Evolutionary conservation across 306 rosid species (phyloP).

Genomic region (Corylus heterophylla): DNA sequence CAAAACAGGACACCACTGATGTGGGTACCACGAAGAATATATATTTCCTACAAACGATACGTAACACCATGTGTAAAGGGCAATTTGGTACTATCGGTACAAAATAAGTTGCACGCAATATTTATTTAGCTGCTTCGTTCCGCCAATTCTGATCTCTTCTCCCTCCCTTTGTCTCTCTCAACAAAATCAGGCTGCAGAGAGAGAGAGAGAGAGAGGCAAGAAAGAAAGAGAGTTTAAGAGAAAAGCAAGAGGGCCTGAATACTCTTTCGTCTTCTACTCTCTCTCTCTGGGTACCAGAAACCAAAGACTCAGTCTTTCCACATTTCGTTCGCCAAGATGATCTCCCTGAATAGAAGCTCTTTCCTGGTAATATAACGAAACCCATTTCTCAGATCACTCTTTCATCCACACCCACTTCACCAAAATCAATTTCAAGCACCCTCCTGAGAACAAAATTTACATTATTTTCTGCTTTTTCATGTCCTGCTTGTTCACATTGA

Average conservation of each 20-base stretch:
- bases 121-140: background rate
- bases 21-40: background rate
- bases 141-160: slow-evolving; percentile 17
- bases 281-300: background rate
- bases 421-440: background rate
- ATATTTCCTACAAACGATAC: background rate
- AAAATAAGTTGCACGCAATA: background rate
- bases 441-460: too few relatives aligned
- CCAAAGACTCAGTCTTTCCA: slow-evolving; percentile 39
- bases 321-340: slow-evolving; percentile 46
- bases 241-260: slow-evolving; percentile 7
- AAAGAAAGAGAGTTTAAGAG: slow-evolving; percentile 13
- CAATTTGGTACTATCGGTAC: slow-evolving; percentile 4
- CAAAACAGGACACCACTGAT: background rate
- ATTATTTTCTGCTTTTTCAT: slow-evolving; percentile 1
- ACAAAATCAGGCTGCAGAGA: slow-evolving; percentile 16
- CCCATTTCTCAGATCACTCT: slow-evolving; percentile 26
- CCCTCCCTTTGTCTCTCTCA: background rate
- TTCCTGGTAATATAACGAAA: slow-evolving; percentile 50
- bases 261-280: background rate
- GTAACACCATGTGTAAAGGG: slow-evolving; percentile 6
- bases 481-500: slow-evolving; percentile 19
- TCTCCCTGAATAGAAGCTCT: slow-evolving; percentile 47
- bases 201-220: slow-evolving; percentile 19
- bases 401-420: slow-evolving; percentile 22